phyloP scores from a whole-genome alignment of 371 early-diverging fungal genomes.

The Mucor circinelloides region DNA sequence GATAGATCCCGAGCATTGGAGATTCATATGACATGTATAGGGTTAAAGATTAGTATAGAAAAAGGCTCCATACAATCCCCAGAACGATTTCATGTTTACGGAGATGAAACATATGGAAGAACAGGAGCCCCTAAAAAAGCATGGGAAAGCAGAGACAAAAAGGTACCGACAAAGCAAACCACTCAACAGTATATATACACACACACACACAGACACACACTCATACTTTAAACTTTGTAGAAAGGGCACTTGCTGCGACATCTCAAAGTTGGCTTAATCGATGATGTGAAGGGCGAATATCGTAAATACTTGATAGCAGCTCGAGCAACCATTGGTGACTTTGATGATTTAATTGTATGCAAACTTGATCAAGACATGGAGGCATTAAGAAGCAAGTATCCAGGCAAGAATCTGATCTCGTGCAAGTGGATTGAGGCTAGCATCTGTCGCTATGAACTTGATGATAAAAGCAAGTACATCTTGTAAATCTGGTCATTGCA shows the following conservation, averaged over 20 bases:
- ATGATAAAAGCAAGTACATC: slow-evolving; percentile 8
- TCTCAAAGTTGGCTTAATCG: background rate
- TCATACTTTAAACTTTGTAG: background rate
- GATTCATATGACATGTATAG: background rate
- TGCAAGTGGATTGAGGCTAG: slow-evolving; percentile 17
- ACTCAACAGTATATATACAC: background rate
- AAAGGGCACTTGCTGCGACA: slow-evolving; percentile 9
- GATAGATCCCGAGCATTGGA: background rate
- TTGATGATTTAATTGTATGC: slow-evolving; percentile 11
- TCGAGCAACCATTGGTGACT: slow-evolving; percentile 2
- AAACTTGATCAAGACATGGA: background rate
- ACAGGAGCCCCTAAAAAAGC: slow-evolving; percentile 24
- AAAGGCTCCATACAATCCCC: background rate
- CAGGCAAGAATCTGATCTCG: background rate
- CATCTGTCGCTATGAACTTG: slow-evolving; percentile 15
- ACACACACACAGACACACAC: too few species aligned
- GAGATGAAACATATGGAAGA: slow-evolving; percentile 13
- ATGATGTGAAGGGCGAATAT: slow-evolving; percentile 7
- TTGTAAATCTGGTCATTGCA: background rate
- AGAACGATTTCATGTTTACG: slow-evolving; percentile 14
- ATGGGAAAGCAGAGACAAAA: background rate
- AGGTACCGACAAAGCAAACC: background rate
- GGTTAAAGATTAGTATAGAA: slow-evolving; percentile 17
- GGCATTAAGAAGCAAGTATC: background rate
- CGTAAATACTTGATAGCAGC: slow-evolving; percentile 6